Percentiles rank a stretch among this genome's conserved stretches.
Evolutionary conservation across 2,329 filamentous ascomycete species (phyloP).

Genomic region (Monilinia fructigena): DNA sequence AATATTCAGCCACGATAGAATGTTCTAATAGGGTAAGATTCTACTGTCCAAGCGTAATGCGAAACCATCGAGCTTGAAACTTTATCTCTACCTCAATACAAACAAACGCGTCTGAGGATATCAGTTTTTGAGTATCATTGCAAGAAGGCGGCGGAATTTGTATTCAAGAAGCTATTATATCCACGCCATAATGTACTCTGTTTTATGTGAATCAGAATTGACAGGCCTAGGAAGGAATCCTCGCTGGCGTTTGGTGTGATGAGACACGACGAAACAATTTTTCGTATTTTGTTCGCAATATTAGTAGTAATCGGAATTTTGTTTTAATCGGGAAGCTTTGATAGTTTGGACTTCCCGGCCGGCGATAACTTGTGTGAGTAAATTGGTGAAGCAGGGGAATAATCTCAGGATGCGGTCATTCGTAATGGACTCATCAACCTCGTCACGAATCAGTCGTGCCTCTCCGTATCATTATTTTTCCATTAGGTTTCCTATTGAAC

Average conservation of each 20-base stretch:
- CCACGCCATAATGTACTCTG: background rate
- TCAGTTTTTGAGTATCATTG: background rate
- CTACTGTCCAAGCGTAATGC: background rate
- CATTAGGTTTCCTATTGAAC: background rate
- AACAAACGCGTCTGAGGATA: background rate
- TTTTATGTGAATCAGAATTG: conserved; percentile 7
- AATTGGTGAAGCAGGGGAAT: background rate
- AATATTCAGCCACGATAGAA: background rate
- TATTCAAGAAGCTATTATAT: too few species aligned
- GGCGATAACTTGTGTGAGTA: background rate
- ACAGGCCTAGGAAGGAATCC: background rate
- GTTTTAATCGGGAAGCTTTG: conserved; percentile 4
- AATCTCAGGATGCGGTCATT: background rate
- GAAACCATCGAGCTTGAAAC: background rate
- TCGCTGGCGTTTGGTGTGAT: conserved; percentile 10
- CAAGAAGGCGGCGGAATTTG: background rate
- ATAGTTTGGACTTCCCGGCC: background rate
- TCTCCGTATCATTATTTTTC: background rate
- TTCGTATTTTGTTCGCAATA: background rate
- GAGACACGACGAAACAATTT: conserved; percentile 3
- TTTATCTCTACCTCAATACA: background rate
- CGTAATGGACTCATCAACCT: background rate
- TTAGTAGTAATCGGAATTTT: background rate
- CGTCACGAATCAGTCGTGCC: background rate
- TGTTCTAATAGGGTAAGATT: background rate